Percentiles rank a stretch among this genome's conserved stretches.
Evolutionary conservation across 306 rosid genomes (phyloP).

Genomic region (Abrus pulchellus): DNA sequence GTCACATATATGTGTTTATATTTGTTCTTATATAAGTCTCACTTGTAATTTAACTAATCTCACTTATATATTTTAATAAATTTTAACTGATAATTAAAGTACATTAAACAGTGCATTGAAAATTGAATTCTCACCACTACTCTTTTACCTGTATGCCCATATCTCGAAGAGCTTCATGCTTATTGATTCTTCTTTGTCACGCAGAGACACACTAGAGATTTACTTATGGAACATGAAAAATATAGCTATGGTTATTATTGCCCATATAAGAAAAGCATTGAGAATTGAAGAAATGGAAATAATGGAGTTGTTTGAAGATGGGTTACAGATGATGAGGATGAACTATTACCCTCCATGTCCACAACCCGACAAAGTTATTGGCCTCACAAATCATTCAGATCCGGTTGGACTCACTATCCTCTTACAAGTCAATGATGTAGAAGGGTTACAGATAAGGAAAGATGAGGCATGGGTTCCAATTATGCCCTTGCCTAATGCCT

Average conservation of each 20-base stretch:
- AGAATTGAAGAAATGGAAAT: slow-evolving; percentile 43
- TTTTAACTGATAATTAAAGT: no score
- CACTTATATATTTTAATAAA: no score
- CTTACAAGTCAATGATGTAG: slow-evolving; percentile 50
- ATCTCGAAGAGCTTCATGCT: not conserved
- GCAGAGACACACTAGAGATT: slow-evolving; percentile 59
- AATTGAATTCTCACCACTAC: no score
- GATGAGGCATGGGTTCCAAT: slow-evolving; percentile 53
- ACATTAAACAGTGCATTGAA: no score
- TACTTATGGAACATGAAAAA: slow-evolving; percentile 40
- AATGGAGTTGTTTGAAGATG: slow-evolving; percentile 49
- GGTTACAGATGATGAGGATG: slow-evolving; percentile 51
- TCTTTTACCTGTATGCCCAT: not conserved
- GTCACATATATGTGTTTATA: not conserved
- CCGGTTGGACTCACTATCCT: slow-evolving; percentile 48
- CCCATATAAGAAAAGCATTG: slow-evolving; percentile 38
- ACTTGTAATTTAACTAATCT: no score
- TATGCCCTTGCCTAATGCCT: slow-evolving; percentile 51
- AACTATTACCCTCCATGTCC: slow-evolving; percentile 64
- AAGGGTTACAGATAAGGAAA: slow-evolving; percentile 56
- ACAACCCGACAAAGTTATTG: slow-evolving; percentile 55
- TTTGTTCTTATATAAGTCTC: no score
- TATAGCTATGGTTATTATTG: slow-evolving; percentile 32
- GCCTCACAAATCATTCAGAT: slow-evolving; percentile 58
- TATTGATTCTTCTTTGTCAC: not conserved